Percentiles rank a stretch among this genome's conserved stretches.
Evolutionary conservation across 495 filamentous ascomycete genomes (phyloP).

Genomic region (Sordaria brevicollis): DNA sequence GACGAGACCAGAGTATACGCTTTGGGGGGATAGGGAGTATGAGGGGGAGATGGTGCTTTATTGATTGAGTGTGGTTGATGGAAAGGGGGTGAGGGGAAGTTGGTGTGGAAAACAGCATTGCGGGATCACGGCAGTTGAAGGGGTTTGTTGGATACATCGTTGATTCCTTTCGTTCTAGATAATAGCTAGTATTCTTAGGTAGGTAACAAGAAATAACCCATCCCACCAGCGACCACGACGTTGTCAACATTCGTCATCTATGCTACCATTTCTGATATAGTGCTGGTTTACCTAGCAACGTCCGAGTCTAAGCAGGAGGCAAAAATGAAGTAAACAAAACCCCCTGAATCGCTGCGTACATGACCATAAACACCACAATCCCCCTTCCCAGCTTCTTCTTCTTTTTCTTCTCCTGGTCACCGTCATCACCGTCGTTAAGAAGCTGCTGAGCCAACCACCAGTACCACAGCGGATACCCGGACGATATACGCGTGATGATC

Average conservation of each 20-base stretch:
- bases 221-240: no score
- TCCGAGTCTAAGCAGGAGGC: slow-evolving; percentile 74
- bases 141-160: no score
- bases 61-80: no score
- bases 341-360: slow-evolving; percentile 74
- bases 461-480: slow-evolving; percentile 85
- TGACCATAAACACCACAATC: slow-evolving; percentile 50
- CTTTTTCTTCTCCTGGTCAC: slow-evolving; percentile 8
- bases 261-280: no score
- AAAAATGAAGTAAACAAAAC: slow-evolving; percentile 86
- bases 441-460: slow-evolving; percentile 53
- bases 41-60: slow-evolving; percentile 38
- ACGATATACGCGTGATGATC: slow-evolving; percentile 81
- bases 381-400: slow-evolving; percentile 16
- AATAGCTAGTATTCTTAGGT: no score
- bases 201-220: no score
- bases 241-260: no score
- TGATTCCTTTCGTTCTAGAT: no score
- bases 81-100: no score
- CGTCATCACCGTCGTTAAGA: slow-evolving; percentile 16
- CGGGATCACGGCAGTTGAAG: no score
- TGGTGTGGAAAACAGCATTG: no score
- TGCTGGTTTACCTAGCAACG: no score
- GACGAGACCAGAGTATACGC: slow-evolving; percentile 40
- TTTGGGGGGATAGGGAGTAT: slow-evolving; percentile 32